Evolutionary conservation across 1,139 yeast genomes (phyloP).

Genomic region (Hansenula sp.): DNA sequence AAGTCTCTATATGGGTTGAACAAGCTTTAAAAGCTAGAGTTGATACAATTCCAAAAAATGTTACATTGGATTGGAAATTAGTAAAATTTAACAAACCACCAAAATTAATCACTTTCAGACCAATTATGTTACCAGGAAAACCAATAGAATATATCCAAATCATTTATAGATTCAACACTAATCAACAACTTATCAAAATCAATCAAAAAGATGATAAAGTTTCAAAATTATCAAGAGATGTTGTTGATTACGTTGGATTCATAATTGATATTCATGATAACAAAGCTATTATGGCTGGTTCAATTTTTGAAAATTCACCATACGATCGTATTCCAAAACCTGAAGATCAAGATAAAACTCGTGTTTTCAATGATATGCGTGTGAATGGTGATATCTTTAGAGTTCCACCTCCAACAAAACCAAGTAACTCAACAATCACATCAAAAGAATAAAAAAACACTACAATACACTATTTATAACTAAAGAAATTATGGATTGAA

Average conservation of each 20-base stretch:
- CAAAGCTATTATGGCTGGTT: slow-evolving; percentile 68
- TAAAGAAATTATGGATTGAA: background rate
- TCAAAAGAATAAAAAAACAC: background rate
- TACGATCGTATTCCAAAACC: slow-evolving; percentile 33
- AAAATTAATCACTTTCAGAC: slow-evolving; percentile 67
- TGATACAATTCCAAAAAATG: slow-evolving; percentile 51
- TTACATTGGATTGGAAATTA: slow-evolving; percentile 72
- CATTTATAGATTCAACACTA: slow-evolving; percentile 70
- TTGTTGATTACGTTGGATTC: slow-evolving; percentile 72
- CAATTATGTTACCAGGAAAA: slow-evolving; percentile 53
- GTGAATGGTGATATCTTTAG: slow-evolving; percentile 49
- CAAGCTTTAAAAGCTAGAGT: slow-evolving; percentile 50
- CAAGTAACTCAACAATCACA: background rate
- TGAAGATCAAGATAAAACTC: slow-evolving; percentile 31
- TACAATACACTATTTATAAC: background rate
- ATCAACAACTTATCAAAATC: slow-evolving; percentile 57
- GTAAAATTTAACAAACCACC: slow-evolving; percentile 68
- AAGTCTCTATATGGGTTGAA: slow-evolving; percentile 57
- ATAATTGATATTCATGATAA: slow-evolving; percentile 70
- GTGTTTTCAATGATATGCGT: slow-evolving; percentile 38
- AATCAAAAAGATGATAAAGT: slow-evolving; percentile 42
- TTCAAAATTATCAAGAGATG: slow-evolving; percentile 48
- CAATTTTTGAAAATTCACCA: slow-evolving; percentile 64
- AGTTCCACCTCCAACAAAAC: slow-evolving; percentile 20
- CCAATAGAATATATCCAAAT: slow-evolving; percentile 68